Evolutionary conservation across 345 rosid species (phyloP).

Genomic region (Syzygium grande): DNA sequence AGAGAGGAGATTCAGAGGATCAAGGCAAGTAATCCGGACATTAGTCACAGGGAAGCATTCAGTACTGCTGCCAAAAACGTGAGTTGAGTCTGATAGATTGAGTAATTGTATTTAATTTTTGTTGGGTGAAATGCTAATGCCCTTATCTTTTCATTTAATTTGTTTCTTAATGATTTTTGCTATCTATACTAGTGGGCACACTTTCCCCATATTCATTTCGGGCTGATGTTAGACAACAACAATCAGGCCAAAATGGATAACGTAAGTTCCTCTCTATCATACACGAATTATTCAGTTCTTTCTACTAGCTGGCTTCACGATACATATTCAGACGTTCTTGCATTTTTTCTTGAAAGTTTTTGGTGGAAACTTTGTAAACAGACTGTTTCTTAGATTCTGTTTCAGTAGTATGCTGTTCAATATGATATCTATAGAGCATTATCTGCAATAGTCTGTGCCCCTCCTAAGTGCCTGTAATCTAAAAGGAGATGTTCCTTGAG

Average conservation of each 20-base stretch:
- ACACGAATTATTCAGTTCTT: neutral
- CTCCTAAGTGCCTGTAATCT: neutral
- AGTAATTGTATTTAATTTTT: neutral
- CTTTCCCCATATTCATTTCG: slow-evolving; percentile 87
- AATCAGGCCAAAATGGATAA: slow-evolving; percentile 48
- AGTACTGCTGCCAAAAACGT: slow-evolving; percentile 99
- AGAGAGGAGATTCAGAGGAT: slow-evolving; percentile 99
- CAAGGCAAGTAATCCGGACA: slow-evolving; percentile 91
- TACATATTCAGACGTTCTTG: neutral
- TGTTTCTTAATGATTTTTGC: neutral
- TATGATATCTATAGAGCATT: neutral
- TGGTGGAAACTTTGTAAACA: neutral
- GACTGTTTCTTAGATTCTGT: neutral
- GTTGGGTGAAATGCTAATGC: neutral
- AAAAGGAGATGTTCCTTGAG: neutral
- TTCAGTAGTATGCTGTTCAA: neutral
- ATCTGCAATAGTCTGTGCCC: neutral
- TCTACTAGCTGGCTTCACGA: neutral
- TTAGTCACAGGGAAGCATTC: slow-evolving; percentile 97
- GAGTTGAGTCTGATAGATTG: slow-evolving; percentile 9
- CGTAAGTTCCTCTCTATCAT: slow-evolving; percentile 21
- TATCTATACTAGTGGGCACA: slow-evolving; percentile 66
- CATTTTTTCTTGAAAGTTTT: neutral
- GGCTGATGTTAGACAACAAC: slow-evolving; percentile 74
- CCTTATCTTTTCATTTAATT: neutral